Conservation (phyloP, 2,329 filamentous ascomycete genomes). For the Fusarium pseudograminearum region DNA sequence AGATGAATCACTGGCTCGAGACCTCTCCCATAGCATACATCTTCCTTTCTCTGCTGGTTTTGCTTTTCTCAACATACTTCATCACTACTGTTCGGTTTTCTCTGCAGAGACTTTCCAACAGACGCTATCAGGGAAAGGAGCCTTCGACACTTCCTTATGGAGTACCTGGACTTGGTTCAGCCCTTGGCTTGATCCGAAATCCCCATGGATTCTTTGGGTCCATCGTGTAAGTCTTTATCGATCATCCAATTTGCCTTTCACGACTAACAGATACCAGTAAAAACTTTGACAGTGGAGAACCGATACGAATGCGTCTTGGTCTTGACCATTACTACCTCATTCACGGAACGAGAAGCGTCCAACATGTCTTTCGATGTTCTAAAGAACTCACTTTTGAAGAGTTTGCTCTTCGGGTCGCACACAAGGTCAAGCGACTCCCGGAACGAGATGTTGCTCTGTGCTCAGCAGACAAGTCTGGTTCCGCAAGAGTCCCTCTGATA, state of each 20-base stretch:
- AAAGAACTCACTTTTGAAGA: slow-evolving; percentile 43
- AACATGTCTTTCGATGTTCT: slow-evolving; percentile 40
- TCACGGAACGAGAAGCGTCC: slow-evolving; percentile 36
- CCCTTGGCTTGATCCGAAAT: slow-evolving; percentile 32
- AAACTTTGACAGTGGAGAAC: slow-evolving; percentile 33
- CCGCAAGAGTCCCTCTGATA: slow-evolving; percentile 28
- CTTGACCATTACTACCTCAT: slow-evolving; percentile 41
- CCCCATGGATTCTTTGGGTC: slow-evolving; percentile 39
- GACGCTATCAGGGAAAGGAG: slow-evolving; percentile 35
- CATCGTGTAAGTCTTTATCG: slow-evolving; percentile 13
- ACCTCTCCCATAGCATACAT: not conserved
- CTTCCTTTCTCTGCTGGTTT: slow-evolving; percentile 8
- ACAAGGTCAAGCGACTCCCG: slow-evolving; percentile 43
- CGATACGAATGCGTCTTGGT: slow-evolving; percentile 36
- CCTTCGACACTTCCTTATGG: slow-evolving; percentile 36
- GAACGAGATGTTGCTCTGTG: slow-evolving; percentile 28
- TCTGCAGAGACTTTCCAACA: slow-evolving; percentile 24
- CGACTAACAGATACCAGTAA: slow-evolving; percentile 9
- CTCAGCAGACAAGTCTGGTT: slow-evolving; percentile 39
- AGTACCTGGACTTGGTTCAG: slow-evolving; percentile 34
- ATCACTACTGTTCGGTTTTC: slow-evolving; percentile 34
- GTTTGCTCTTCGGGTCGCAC: slow-evolving; percentile 40
- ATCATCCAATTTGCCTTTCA: fast-evolving
- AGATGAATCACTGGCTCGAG: not conserved
- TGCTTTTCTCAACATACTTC: slow-evolving; percentile 32